Conservation (phyloP, 805 yeast genomes). For the Osmozyma mogii region DNA sequence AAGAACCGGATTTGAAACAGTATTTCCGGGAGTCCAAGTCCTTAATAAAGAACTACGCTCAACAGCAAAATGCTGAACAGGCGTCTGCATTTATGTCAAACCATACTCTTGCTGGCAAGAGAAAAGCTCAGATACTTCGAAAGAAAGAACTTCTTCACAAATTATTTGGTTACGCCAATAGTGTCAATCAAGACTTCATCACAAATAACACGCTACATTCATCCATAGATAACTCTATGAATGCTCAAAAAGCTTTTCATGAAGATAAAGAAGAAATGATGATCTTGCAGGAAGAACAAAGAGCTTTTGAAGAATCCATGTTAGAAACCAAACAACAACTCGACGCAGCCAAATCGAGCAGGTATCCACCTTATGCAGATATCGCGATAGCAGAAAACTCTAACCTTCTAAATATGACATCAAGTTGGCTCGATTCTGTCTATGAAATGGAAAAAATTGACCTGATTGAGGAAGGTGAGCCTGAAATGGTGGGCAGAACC, state of each 20-base stretch:
- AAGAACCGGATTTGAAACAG: conserved; percentile 18
- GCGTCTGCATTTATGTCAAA: conserved; percentile 27
- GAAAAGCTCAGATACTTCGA: conserved; percentile 33
- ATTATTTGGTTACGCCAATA: conserved; percentile 32
- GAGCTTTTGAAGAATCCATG: conserved; percentile 17
- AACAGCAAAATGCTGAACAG: conserved; percentile 23
- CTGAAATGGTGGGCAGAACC: too few relatives aligned
- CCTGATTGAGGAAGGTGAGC: too few relatives aligned
- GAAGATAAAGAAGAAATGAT: conserved; percentile 36
- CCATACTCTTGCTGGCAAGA: conserved; percentile 23
- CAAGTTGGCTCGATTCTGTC: too few relatives aligned
- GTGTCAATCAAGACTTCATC: conserved; percentile 30
- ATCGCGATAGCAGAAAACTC: too few relatives aligned
- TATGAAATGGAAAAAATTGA: too few relatives aligned
- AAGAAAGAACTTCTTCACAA: conserved; percentile 32
- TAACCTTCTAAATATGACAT: too few relatives aligned
- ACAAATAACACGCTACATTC: conserved; percentile 35
- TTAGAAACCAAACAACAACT: conserved; percentile 17
- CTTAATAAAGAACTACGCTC: conserved; percentile 22
- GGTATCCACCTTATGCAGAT: too few relatives aligned
- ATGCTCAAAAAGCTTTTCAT: conserved; percentile 30
- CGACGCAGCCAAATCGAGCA: too few relatives aligned
- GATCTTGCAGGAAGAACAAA: conserved; percentile 25
- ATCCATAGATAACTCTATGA: conserved; percentile 27
- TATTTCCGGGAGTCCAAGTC: too few relatives aligned